Base-by-base conservation (phyloP, 768 basidiomycete genomes). In the Podaxis sp. region DNA sequence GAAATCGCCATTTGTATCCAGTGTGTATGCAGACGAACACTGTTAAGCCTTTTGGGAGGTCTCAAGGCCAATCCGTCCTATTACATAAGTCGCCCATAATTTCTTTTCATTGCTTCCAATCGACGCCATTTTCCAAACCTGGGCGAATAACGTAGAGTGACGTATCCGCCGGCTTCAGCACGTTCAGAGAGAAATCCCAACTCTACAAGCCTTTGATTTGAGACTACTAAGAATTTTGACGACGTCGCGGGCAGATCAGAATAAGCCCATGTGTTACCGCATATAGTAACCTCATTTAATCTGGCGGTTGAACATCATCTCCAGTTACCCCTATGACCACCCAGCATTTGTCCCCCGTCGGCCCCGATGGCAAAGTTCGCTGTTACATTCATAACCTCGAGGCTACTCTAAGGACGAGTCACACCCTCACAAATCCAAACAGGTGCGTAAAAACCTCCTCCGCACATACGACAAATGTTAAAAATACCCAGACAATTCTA, bases 401-500 rank as follows among this genome's bases (percentile, higher is more conserved):
- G 17, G 56, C 64, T 11, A 24, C 24, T n/a, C 63, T 59, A 3
- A 61, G 57, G 12, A 73, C 70, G 3, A 82, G 80, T 61, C 67
- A 58, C 11, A 77, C 75, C 0, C 0, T 15, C 0, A 49, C 0
- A 4, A 78, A 82, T 55, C 74, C 74, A 1, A 64, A 67, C 42
- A 76, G 81, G 82, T 82, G 66, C 33, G 26, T 19, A 30, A 26
- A 24, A 12, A 24, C 24, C 19, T 13, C 3, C 9, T 15, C 9
- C 13, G 24, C 49, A 24, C 24, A 51, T 17, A 24, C 49, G 5
- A 4, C 48, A 5, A 24, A 19, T 15, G 49, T 24, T 51, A 51
- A 51, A 46, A 51, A 51, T 22, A 11, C 19, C 26, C 73, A 64
- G 73, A 57, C 2, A 66, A 52, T 84, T 77, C 70, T 82, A 77